phyloP scores from a whole-genome alignment of 2,329 filamentous ascomycete genomes.

The Aspergillus aculeatinus region DNA sequence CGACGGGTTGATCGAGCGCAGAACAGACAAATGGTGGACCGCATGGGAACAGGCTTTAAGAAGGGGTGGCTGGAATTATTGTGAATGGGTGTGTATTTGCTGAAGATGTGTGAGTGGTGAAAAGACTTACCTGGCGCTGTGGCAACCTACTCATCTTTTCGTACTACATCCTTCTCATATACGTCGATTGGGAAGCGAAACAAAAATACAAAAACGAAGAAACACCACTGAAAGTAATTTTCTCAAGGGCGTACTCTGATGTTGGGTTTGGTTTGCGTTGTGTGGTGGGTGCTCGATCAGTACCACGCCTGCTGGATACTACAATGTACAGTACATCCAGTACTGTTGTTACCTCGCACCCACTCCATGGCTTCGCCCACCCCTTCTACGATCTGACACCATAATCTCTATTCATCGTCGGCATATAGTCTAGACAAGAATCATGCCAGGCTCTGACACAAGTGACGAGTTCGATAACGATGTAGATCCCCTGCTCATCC shows the following conservation, averaged over 20 bases:
- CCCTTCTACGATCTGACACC: not conserved
- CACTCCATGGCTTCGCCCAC: no score
- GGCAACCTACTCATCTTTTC: constrained; percentile 23
- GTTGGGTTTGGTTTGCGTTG: no score
- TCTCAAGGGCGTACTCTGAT: no score
- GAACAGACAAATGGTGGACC: constrained; percentile 29
- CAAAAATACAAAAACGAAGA: constrained; percentile 17
- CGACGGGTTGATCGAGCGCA: constrained; percentile 32
- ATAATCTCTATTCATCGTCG: not conserved
- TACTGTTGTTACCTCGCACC: no score
- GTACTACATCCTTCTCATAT: constrained; percentile 22
- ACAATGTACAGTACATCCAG: no score
- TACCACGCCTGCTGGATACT: no score
- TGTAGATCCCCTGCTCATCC: constrained; percentile 29
- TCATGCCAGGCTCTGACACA: constrained; percentile 54
- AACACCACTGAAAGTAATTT: not conserved
- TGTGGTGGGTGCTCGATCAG: no score
- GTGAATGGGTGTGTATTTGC: constrained; percentile 16
- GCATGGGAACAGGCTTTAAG: constrained; percentile 28
- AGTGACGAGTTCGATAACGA: constrained; percentile 55
- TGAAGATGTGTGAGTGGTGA: constrained; percentile 21
- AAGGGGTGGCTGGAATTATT: constrained; percentile 26
- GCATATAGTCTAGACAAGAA: not conserved
- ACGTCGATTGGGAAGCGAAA: constrained; percentile 24
- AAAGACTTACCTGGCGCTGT: constrained; percentile 25